Evolutionary conservation across 805 yeast species (phyloP).

Genomic region (Metschnikowia baotianmanensis): DNA sequence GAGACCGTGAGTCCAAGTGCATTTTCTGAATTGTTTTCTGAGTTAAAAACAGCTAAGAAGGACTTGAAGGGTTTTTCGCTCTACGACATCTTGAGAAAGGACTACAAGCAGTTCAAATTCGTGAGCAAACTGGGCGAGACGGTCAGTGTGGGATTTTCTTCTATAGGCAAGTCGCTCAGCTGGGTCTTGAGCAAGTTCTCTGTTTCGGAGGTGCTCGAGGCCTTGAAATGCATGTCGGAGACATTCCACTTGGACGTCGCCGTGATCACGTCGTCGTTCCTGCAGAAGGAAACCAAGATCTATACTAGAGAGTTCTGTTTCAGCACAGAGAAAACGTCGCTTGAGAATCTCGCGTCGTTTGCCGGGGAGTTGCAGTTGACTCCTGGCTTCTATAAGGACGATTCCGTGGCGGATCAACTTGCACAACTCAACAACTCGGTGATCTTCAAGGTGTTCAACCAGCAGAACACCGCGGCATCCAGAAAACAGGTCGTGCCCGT

Average conservation of each 20-base stretch:
- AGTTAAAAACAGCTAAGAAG: slow-evolving; percentile 50
- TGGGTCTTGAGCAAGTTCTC: slow-evolving; percentile 44
- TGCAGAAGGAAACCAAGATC: slow-evolving; percentile 29
- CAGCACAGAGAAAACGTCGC: slow-evolving; percentile 18
- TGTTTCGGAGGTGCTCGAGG: slow-evolving; percentile 22
- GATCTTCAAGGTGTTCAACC: slow-evolving; percentile 40
- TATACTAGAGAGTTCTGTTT: slow-evolving; percentile 38
- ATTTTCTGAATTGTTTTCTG: slow-evolving; percentile 20
- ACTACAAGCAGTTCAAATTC: slow-evolving; percentile 70
- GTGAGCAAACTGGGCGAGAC: slow-evolving; percentile 25
- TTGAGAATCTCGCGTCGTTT: slow-evolving; percentile 21
- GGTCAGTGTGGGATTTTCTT: slow-evolving; percentile 66
- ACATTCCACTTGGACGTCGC: slow-evolving; percentile 28
- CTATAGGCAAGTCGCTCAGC: slow-evolving; percentile 61
- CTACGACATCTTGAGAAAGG: slow-evolving; percentile 70
- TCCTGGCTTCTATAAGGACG: slow-evolving; percentile 23
- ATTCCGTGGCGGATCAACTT: slow-evolving; percentile 16
- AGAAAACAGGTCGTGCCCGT: slow-evolving; percentile 86
- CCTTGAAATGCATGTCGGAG: slow-evolving; percentile 22
- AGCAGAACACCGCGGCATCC: slow-evolving; percentile 56
- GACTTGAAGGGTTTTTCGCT: slow-evolving; percentile 63
- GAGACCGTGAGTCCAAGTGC: not conserved
- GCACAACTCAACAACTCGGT: slow-evolving; percentile 11
- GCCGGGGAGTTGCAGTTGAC: slow-evolving; percentile 27
- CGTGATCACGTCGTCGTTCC: slow-evolving; percentile 39